Evolutionary conservation across 148 eudicot species (phyloP), one percentile per base, ranked within the genome.

Genomic region (Polygonum maritimum): DNA sequence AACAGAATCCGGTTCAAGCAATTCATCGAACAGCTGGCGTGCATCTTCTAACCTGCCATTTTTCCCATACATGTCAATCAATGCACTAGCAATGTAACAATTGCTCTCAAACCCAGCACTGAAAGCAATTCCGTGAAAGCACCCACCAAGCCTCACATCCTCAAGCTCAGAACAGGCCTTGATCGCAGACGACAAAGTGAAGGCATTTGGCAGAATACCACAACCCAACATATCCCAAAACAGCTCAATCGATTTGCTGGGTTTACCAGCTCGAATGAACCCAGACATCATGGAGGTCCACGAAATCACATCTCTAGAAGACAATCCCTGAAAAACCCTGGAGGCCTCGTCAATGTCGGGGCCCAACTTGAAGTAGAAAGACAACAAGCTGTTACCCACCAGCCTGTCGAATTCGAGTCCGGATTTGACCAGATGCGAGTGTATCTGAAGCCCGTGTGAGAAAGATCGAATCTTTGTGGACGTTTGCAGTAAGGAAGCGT

Each of bases 261-360:
- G 87, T 55, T 79, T 82, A 0, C 86, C 87, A 11, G 79, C 84
- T 48, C 89, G 86, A 60, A 87, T 81, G 82, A 79, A 91, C 26
- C 88, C 92, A 16, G 94, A 86, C 11, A 91, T 81, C 89, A 93
- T 88, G 18, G 94, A 93, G 49, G 92, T 87, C 97, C 98, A 93
- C 5, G 98, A 87, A 48, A 93, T 84, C 45, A 86, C 97, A 81
- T 93, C 97, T 76, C 84, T 93, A n/a, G 69, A 54, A 74, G 19
- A 57, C 79, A 93, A 79, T 19, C 82, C 88, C 71, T 79, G 83
- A 78, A 91, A 93, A 69, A 88, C 76, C 58, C 79, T 84, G 19
- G 82, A 72, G 0, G 94, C 87, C 2, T 85, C 77, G 0, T 55
- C 74, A 40, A 89, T 81, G 55, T 84, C 41, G 0, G 80, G 38